These are phyloP conservation scores for Naganishia friedmannii DNA, from an alignment of 768 basidiomycete species.

Conservation along the genomic window DNA sequence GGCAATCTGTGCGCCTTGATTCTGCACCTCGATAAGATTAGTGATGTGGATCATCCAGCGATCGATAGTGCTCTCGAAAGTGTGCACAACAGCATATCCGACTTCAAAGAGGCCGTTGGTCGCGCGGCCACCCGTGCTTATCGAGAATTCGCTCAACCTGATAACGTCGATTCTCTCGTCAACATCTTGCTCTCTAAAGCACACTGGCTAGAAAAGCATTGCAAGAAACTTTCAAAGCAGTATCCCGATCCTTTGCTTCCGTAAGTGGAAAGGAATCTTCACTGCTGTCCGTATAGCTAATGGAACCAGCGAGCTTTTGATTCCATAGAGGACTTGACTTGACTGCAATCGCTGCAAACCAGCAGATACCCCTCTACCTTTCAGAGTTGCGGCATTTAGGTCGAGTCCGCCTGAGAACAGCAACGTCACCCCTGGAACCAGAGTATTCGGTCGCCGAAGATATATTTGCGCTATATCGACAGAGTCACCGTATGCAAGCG, in stretches of 20 bases:
- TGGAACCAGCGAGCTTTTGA: background rate
- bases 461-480: slow-evolving; percentile 23
- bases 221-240: slow-evolving; percentile 78
- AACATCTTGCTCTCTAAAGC: slow-evolving; percentile 60
- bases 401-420: slow-evolving; percentile 9
- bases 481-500: slow-evolving; percentile 24
- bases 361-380: slow-evolving; percentile 21
- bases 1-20: slow-evolving; percentile 22
- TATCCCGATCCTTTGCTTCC: slow-evolving; percentile 79
- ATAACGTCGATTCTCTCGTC: slow-evolving; percentile 43
- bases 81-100: slow-evolving; percentile 5
- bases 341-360: slow-evolving; percentile 7
- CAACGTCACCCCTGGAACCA: slow-evolving; percentile 14
- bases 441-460: slow-evolving; percentile 17
- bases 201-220: slow-evolving; percentile 80
- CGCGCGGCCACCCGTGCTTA: slow-evolving; percentile 40
- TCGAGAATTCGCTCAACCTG: slow-evolving; percentile 40
- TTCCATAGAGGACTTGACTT: slow-evolving; percentile 10
- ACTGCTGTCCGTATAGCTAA: slow-evolving; percentile 32
- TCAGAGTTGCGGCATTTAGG: slow-evolving; percentile 20
- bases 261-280: slow-evolving; percentile 55
- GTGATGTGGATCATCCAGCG: slow-evolving; percentile 20
- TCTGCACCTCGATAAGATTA: slow-evolving; percentile 15
- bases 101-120: slow-evolving; percentile 32
- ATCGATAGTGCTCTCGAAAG: slow-evolving; percentile 8